Percentiles rank a stretch among this genome's conserved stretches.
These are phyloP conservation scores for Pichia sp. DNA, from an alignment of 1,139 yeast genomes.

Conservation along the genomic window DNA sequence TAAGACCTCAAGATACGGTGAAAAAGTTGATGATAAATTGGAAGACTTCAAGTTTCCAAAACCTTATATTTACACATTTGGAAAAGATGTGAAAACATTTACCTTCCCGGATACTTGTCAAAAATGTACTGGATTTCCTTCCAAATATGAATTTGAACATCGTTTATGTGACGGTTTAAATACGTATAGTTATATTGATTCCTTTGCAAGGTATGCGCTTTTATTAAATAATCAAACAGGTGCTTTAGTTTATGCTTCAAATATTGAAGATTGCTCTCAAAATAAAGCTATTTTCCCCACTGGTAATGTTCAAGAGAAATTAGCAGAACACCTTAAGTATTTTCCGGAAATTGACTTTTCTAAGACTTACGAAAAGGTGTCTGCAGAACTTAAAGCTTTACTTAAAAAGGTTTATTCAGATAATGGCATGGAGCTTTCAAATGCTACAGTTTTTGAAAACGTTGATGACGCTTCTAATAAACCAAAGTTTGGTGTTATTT, in stretches of 20 bases:
- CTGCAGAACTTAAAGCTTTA: background rate
- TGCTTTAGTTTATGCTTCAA: background rate
- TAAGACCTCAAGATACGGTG: background rate
- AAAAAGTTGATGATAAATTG: background rate
- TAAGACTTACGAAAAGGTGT: background rate
- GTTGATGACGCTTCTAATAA: background rate
- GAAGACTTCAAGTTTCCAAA: background rate
- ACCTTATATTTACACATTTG: background rate
- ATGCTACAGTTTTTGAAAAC: background rate
- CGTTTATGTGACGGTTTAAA: background rate
- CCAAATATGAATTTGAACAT: background rate
- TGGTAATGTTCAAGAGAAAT: background rate
- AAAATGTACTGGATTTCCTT: background rate
- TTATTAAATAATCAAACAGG: background rate
- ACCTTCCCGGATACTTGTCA: too few relatives aligned
- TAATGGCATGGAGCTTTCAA: background rate
- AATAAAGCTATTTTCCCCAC: background rate
- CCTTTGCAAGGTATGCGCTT: background rate
- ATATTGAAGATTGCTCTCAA: background rate
- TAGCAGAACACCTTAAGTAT: background rate
- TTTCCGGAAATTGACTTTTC: background rate
- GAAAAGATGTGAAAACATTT: background rate
- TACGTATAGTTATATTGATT: background rate
- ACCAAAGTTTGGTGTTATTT: background rate
- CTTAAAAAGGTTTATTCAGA: background rate